Evolutionary conservation across 164 flowering plant genomes (phyloP), one percentile per base, ranked within the genome.

Genomic region (Hamamelis virginiana): DNA sequence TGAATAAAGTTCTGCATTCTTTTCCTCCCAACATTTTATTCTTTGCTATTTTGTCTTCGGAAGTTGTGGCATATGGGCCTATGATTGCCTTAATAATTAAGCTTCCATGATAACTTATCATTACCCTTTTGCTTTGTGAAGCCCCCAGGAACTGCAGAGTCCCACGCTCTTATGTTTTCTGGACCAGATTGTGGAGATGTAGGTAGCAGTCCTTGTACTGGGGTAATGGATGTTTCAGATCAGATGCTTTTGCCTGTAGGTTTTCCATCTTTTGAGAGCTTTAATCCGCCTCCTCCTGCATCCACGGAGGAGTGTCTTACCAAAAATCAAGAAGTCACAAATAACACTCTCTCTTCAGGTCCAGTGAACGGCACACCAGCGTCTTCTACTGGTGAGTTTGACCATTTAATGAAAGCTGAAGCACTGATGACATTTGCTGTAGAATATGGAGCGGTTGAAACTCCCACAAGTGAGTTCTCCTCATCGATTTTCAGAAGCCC

Each of bases 101-200:
- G 26, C 19, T 44, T 52, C 16, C 3, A 11, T 64, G 19, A 16
- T 46, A 59, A 66, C 77, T 72, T 22, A 76, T 75, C 28, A 13
- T 68, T 9, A 46, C 28, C 21, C 16, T 33, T 62, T 80, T 78
- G 14, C 77, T 50, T 79, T 55, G 58, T 83, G 76, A 77, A 96
- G 99, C 98, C 97, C 70, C 99, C 99, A 81, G 98, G 98, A 72
- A 87, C 94, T 66, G 91, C 93, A 41, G 98, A 93, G 74, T 88
- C 97, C 0, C 94, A 91, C 70, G 84, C 85, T 72, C 76, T 87
- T 68, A 75, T 81, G 72, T 81, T 87, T 82, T 71, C 97, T 74
- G 81, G 78, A 52, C 75, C 86, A 45, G 98, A 96, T 68, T 75
- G 82, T 83, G 90, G 83, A 65, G 96, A 90, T 79, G 78, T 83